A percentile compares a stretch with the other conserved stretches of the same genome.
Conservation (phyloP, 2,329 filamentous ascomycete genomes). For the Elsinoe fawcettii region DNA sequence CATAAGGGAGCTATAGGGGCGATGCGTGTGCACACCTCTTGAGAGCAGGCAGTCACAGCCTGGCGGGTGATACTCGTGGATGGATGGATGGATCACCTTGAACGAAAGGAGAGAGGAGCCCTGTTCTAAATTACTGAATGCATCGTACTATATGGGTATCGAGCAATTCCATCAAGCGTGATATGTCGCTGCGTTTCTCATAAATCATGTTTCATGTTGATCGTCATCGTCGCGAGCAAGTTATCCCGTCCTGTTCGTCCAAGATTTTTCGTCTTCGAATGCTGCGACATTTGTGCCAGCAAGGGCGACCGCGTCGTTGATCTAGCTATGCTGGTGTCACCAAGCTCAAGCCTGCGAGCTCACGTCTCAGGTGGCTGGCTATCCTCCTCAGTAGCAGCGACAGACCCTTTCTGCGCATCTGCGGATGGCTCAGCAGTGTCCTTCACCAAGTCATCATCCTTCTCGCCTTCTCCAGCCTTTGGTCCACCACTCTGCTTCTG, state of each 20-base stretch:
- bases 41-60: too few relatives aligned
- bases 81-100: too few relatives aligned
- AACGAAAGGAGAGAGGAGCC: too few relatives aligned
- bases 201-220: background rate
- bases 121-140: background rate
- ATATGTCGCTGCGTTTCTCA: background rate
- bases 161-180: background rate
- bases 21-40: too few relatives aligned
- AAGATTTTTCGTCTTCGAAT: too few relatives aligned
- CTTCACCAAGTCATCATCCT: background rate
- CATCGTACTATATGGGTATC: conserved; percentile 13
- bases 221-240: background rate
- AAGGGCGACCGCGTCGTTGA: too few relatives aligned
- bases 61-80: too few relatives aligned
- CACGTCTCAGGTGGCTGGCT: background rate
- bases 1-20: too few relatives aligned
- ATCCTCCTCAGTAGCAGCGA: background rate
- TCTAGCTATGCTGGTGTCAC: background rate
- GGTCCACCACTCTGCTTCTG: background rate
- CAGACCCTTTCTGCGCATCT: background rate
- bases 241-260: too few relatives aligned
- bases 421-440: background rate
- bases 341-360: background rate
- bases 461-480: background rate
- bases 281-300: too few relatives aligned